Base-by-base conservation (phyloP, 2,329 filamentous ascomycete species). In the Pseudogymnoascus destructans region DNA sequence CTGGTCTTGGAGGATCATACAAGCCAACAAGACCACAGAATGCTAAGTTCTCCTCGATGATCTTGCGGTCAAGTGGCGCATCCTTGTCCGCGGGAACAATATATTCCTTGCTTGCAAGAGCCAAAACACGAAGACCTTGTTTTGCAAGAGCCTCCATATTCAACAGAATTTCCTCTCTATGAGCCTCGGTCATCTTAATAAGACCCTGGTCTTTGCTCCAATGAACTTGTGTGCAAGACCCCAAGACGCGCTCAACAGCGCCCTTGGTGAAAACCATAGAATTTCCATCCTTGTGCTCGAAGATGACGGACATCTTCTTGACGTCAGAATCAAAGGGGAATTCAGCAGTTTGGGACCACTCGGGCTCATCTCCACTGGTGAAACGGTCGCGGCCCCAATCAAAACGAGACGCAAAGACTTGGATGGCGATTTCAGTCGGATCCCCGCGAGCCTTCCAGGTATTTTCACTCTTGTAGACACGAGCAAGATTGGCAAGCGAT, bases 11-110 rank as follows among this genome's bases (percentile, higher is more conserved):
- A 10, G 86, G 86, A 62, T 89, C 85, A 64, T 87, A 87, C 3
- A 89, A 76, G 40, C 85, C 85, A 40, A 85, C 81, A 8, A 95
- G 78, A n/a, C 90, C 91, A 11, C 88, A 79, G 61, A 95, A 87
- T 2, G 77, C 79, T 30, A 95, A 79, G 27, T 80, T 75, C 33
- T 75, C 73, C 68, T 95, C 89, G 11, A 92, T 78, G 3, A 77
- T 72, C 5, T 74, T 72, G 5, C 89, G 86, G 5, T 78, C 71
- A 9, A 77, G 67, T 32, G 78, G 72, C 55, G 74, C 72, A 2
- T 71, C 68, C 33, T 71, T 68, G 60, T 71, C 62, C 1, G 64
- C 57, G 5, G 59, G 38, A 17, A 61, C 36, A 70, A 59, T 71
- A 61, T 62, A 65, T 62, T 64, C 59, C 27, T 66, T 68, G 32